Percentiles rank a stretch among this genome's conserved stretches.
These are phyloP conservation scores for Geotrichum candidum DNA, from an alignment of 1,139 yeast species.

Conservation along the genomic window DNA sequence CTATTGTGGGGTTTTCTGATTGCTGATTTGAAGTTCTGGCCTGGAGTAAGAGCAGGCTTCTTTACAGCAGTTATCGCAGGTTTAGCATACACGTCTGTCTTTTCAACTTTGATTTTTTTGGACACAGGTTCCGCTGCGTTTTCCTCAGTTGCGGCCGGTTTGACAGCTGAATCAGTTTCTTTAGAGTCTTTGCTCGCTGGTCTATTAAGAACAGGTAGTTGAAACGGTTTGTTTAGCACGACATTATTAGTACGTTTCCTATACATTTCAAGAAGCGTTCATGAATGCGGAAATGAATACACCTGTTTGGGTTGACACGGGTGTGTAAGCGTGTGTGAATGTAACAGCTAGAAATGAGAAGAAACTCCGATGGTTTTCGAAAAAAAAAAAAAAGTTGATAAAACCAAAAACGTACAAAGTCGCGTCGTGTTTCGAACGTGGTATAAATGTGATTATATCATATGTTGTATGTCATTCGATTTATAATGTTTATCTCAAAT, in stretches of 20 bases:
- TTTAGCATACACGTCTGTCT: neutral
- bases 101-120: conserved; percentile 7
- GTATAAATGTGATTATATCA: neutral
- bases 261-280: conserved; percentile 3
- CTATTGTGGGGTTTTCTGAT: neutral
- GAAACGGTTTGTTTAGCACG: conserved; percentile 14
- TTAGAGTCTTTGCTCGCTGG: neutral
- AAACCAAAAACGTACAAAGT: conserved; percentile 1
- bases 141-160: neutral
- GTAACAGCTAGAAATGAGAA: neutral
- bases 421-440: neutral
- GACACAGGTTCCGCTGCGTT: neutral
- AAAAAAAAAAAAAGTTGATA: neutral
- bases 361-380: too few species aligned
- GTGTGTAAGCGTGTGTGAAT: neutral
- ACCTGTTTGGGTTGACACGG: neutral
- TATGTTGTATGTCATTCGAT: neutral
- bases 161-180: neutral
- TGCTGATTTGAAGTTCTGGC: neutral
- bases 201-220: conserved; percentile 10
- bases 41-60: neutral
- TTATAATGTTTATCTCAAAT: neutral
- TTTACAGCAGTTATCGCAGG: neutral
- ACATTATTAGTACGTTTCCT: conserved; percentile 10
- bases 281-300: neutral